These are phyloP conservation scores for Trypanosoma scelopori DNA, from an alignment of 208 protist species.

Conservation along the genomic window DNA sequence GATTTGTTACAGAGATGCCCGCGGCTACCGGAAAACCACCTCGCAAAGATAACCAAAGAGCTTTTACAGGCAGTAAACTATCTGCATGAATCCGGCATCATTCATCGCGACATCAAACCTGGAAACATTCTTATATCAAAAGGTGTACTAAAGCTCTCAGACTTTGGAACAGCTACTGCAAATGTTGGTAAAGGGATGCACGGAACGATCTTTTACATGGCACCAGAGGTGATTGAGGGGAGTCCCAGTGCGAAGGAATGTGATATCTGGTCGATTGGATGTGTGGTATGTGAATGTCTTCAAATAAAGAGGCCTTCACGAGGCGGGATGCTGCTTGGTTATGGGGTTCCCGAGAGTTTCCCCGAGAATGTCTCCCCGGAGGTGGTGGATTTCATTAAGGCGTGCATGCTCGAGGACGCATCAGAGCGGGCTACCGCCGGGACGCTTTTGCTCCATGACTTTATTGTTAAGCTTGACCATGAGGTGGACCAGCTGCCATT, in stretches of 20 bases:
- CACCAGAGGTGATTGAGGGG: slow-evolving; percentile 38
- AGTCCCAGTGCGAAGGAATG: slow-evolving; percentile 54
- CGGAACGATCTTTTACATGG: slow-evolving; percentile 64
- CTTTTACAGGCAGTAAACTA: slow-evolving; percentile 70
- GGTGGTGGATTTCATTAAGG: slow-evolving; percentile 58
- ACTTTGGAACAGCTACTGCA: slow-evolving; percentile 73
- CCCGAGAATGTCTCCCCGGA: slow-evolving; percentile 43
- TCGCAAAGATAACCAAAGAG: slow-evolving; percentile 62
- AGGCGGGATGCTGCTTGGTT: slow-evolving; percentile 45
- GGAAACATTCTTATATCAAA: slow-evolving; percentile 72
- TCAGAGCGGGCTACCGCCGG: slow-evolving; percentile 53
- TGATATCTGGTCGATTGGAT: slow-evolving; percentile 73
- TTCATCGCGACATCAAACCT: slow-evolving; percentile 49
- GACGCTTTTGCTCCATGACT: slow-evolving; percentile 61
- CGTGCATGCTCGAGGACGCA: slow-evolving; percentile 54
- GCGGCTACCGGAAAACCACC: slow-evolving; percentile 48
- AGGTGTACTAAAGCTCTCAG: slow-evolving; percentile 69
- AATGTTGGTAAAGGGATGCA: slow-evolving; percentile 48
- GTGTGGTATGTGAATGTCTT: slow-evolving; percentile 57
- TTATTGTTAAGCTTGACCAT: slow-evolving; percentile 64
- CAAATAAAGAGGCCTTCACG: slow-evolving; percentile 34
- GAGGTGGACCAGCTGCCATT: slow-evolving; percentile 51
- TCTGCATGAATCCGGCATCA: slow-evolving; percentile 55
- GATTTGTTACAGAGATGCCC: slow-evolving; percentile 45
- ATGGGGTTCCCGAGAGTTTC: slow-evolving; percentile 42